Base-by-base conservation (phyloP, 2,329 filamentous ascomycete genomes). In the Phyllosticta citriasiana region DNA sequence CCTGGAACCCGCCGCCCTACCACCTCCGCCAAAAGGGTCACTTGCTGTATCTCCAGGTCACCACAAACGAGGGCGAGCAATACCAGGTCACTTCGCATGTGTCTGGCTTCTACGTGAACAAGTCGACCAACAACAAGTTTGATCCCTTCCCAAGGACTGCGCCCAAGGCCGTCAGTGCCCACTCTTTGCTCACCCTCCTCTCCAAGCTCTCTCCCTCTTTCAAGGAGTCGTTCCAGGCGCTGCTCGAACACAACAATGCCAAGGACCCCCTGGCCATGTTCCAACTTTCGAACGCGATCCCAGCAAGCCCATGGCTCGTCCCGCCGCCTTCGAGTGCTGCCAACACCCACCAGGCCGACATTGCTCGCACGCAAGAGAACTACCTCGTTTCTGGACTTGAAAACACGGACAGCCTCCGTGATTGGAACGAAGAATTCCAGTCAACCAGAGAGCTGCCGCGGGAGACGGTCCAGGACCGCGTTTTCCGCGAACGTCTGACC, bases 361-460 rank as follows among this genome's bases (percentile, higher is more conserved):
- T 91, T 64, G 90, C 92, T 24, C 85, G 95, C 60, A 89, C 92
- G 24, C 94, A 99, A 76, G 94, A 99, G 79, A 89, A 88, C 56
- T 97, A 90, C 72, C 79, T 99, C 63, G 86, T 97, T 63, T 84
- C 89, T 22, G 95, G 95, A 30, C 87, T 92, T 26, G 94, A 99
- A 70, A 96, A 93, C 72, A 90, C 91, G 0, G 94, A 99, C 71
- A 96, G 91, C 4, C 80, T 99, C 65, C 86, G 94, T 62, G 94
- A 99, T 74, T 99, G 95, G 93, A 99, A 99, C 69, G 94, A 99
- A 74, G 94, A 99, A 72, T 96, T 99, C 72, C 94, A 99, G 75
- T 96, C 93, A 2, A 96, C 94, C 10, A 87, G 91, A 69, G 94
- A 99, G 74, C 82, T 99, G 65, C 92, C 93, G 35, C 93, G 91